phyloP scores from a whole-genome alignment of 2,329 filamentous ascomycete species.

The Teratosphaeria gauchensis region DNA sequence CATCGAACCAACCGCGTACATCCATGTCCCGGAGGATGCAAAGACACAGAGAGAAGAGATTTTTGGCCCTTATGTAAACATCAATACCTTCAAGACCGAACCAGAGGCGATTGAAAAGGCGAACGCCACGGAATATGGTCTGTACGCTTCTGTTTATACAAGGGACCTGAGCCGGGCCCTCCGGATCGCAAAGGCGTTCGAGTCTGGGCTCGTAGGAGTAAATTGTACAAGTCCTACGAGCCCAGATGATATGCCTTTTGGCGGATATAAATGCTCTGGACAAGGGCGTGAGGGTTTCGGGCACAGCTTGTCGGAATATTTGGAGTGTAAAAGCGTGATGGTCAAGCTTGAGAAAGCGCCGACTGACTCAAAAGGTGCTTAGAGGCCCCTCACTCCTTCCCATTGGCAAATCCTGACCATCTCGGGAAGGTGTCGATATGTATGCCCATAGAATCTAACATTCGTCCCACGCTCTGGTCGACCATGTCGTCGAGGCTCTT shows the following conservation, averaged over 20 bases:
- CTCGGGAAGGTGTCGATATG: no score
- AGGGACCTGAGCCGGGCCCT: constrained; percentile 19
- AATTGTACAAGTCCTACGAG: constrained; percentile 8
- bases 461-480: no score
- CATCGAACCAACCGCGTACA: constrained; percentile 1
- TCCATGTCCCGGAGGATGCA: constrained; percentile 32
- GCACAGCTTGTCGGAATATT: no score
- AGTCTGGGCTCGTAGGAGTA: constrained; percentile 29
- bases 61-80: constrained; percentile 30
- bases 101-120: constrained; percentile 27
- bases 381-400: no score
- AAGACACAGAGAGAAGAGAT: constrained; percentile 25
- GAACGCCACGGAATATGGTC: constrained; percentile 30
- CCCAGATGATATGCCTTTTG: no score
- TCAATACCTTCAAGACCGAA: constrained; percentile 28
- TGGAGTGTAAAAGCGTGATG: no score
- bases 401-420: no score
- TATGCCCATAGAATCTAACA: no score
- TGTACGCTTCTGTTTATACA: constrained; percentile 29
- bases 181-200: constrained; percentile 30
- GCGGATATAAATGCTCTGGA: no score
- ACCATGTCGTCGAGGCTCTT: no score
- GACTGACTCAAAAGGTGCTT: no score
- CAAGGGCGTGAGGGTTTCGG: no score
- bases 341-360: background rate